Evolutionary conservation across 139 green algal species (phyloP), one percentile per base, ranked within the genome.

Genomic region (Chlorella vulgaris): DNA sequence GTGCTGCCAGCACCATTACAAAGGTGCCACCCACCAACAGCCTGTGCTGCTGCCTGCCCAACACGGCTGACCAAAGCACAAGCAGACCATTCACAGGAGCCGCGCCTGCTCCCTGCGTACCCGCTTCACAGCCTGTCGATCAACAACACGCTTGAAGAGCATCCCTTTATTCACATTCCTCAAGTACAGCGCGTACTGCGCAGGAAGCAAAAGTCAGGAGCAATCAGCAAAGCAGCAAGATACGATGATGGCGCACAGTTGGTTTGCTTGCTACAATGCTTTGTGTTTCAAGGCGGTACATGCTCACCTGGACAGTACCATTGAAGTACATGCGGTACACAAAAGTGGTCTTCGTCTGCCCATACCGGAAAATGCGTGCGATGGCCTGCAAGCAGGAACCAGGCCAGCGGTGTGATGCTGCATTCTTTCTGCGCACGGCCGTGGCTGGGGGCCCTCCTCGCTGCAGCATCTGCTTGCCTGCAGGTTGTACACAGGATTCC

Each of bases 261-360:
- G 47, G 10, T 10, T 55, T 55, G 47, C 13, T 15, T 55, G 47
- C 47, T 24, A 55, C n/a, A n/a, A n/a, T n/a, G n/a, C n/a, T n/a
- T n/a, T n/a, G n/a, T n/a, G n/a, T n/a, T n/a, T n/a, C n/a, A n/a
- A n/a, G n/a, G n/a, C n/a, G n/a, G n/a, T n/a, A n/a, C n/a, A n/a
- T 21, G 47, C 55, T 4, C 39, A 70, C 74, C 38, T 69, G 61
- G 3, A 87, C 73, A 26, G 79, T 84, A 55, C 76, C 83, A 4
- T 87, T 85, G 82, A 89, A 91, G 55, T 88, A 29, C 61, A 93
- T 70, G 38, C 88, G 83, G 84, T 92, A 93, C 42, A 92, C 53
- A 40, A 85, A 89, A 8, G 84, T 85, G 31, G 77, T 76, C 8
- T 42, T 75, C 0, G 15, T 67, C 82, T 93, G 90, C 4, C 90